Percentiles rank a stretch among this genome's conserved stretches.
Conservation (phyloP, 805 yeast genomes). For the Ogataea ramenticola region DNA sequence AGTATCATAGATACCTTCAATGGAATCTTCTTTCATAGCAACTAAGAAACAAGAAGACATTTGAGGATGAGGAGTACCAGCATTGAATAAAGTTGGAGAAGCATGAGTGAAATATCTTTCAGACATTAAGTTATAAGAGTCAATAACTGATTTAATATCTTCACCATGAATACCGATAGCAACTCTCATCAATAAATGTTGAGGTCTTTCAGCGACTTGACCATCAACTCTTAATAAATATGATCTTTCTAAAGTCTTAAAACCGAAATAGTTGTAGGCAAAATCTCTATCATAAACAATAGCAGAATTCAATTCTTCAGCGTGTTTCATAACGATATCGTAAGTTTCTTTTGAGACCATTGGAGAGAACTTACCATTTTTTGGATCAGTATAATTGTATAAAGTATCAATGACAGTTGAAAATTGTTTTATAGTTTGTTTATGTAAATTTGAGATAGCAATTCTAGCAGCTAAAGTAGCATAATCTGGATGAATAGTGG, state of each 20-base stretch:
- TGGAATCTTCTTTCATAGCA: slow-evolving; percentile 58
- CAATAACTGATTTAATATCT: slow-evolving; percentile 44
- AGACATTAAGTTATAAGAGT: slow-evolving; percentile 54
- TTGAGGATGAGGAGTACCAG: slow-evolving; percentile 54
- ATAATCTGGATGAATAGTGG: slow-evolving; percentile 96
- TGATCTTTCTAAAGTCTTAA: slow-evolving; percentile 54
- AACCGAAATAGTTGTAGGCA: slow-evolving; percentile 52
- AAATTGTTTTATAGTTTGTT: slow-evolving; percentile 84
- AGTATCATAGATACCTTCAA: slow-evolving; percentile 56
- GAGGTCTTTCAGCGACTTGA: slow-evolving; percentile 55
- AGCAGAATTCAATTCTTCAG: slow-evolving; percentile 62
- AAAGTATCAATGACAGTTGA: slow-evolving; percentile 70
- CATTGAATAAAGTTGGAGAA: slow-evolving; percentile 55
- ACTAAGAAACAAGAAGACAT: slow-evolving; percentile 59
- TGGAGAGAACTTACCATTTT: slow-evolving; percentile 58
- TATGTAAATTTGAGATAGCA: slow-evolving; percentile 90
- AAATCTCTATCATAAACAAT: slow-evolving; percentile 66
- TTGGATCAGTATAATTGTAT: slow-evolving; percentile 75
- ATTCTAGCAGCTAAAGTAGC: slow-evolving; percentile 93
- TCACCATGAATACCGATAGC: slow-evolving; percentile 54
- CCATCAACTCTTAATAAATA: slow-evolving; percentile 48
- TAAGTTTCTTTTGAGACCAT: slow-evolving; percentile 65
- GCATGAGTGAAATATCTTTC: slow-evolving; percentile 54
- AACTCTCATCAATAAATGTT: slow-evolving; percentile 55
- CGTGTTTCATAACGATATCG: slow-evolving; percentile 54